Base-by-base conservation (phyloP, 148 eudicot species). In the Silene latifolia region DNA sequence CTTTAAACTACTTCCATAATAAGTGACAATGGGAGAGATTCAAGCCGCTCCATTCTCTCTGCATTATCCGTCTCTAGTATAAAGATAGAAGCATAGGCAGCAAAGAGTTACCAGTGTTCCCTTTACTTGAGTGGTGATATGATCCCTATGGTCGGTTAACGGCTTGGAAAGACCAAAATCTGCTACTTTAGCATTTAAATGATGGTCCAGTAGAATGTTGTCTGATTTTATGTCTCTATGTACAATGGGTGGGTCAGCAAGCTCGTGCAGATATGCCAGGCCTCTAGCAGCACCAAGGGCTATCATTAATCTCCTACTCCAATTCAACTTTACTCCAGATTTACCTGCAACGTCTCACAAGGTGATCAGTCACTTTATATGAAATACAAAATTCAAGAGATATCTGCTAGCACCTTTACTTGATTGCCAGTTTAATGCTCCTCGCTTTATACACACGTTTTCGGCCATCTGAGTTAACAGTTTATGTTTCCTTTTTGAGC, bases 261-360 rank as follows among this genome's bases (percentile, higher is more conserved):
- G 89, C 80, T 95, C 98, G 53, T 95, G 98, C 67, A 95, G 82
- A 77, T 95, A 95, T 74, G 96, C 85, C 74, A 95, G 76, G 74
- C 98, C 98, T 85, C 96, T 83, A 39, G 98, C 98, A 59, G 98
- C 87, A 76, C 93, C 97, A 54, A 95, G 86, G 8, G 97, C 92
- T 19, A 89, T 63, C 11, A 84, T 86, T 47, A 95, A 82, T 80
- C 98, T 86, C 78, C 87, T 81, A 60, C 76, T 85, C 98, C 98
- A 95, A 60, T 87, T 90, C 29, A 92, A 87, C 73, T 79, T 67
- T 68, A 92, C 83, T 65, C 96, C 97, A 56, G 89, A 85, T 80
- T 76, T 92, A 32, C 93, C 98, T 95, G 89, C 71, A 72, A 68
- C 24, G 24, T 11, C 13, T 15, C 71, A 69, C 65, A 63, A 5